These are phyloP conservation scores for Brassica carinata DNA, from an alignment of 345 rosid species.

Conservation along the genomic window DNA sequence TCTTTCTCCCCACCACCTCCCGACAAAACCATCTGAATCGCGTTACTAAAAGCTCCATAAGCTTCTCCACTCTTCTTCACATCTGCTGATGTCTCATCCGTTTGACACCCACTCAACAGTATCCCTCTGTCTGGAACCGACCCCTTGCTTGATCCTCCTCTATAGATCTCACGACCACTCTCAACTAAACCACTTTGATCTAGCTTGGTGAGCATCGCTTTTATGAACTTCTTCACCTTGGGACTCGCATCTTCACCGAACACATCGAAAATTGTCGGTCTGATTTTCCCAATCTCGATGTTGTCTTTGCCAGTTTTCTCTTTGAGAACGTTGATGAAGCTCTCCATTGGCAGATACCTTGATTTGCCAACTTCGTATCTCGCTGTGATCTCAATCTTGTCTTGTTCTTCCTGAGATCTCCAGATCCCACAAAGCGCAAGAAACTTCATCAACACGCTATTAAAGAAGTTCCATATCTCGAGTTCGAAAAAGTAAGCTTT, in stretches of 20 bases:
- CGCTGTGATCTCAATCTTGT: background rate
- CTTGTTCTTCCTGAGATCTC: background rate
- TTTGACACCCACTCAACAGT: constrained; percentile 90
- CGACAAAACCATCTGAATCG: constrained; percentile 64
- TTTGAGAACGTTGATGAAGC: constrained; percentile 22
- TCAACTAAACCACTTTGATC: constrained; percentile 23
- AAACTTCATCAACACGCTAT: constrained; percentile 45
- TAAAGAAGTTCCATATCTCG: constrained; percentile 53
- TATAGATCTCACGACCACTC: constrained; percentile 67
- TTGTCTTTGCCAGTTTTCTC: constrained; percentile 27
- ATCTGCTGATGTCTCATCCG: constrained; percentile 91
- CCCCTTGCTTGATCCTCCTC: constrained; percentile 55
- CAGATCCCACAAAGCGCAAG: constrained; percentile 66
- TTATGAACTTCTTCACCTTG: constrained; percentile 86
- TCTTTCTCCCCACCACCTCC: constrained; percentile 51
- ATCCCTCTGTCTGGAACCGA: constrained; percentile 67
- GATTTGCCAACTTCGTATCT: constrained; percentile 24
- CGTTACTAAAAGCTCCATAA: constrained; percentile 90
- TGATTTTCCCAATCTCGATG: constrained; percentile 25
- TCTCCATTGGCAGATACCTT: constrained; percentile 25
- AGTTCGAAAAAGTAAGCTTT: constrained; percentile 23
- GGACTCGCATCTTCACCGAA: constrained; percentile 40
- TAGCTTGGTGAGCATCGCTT: constrained; percentile 21
- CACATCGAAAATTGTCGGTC: constrained; percentile 23
- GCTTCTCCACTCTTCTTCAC: constrained; percentile 62